These are phyloP conservation scores for Schizochytrium sp. DNA, from an alignment of 108 stramenopile genomes.

Conservation along the genomic window DNA sequence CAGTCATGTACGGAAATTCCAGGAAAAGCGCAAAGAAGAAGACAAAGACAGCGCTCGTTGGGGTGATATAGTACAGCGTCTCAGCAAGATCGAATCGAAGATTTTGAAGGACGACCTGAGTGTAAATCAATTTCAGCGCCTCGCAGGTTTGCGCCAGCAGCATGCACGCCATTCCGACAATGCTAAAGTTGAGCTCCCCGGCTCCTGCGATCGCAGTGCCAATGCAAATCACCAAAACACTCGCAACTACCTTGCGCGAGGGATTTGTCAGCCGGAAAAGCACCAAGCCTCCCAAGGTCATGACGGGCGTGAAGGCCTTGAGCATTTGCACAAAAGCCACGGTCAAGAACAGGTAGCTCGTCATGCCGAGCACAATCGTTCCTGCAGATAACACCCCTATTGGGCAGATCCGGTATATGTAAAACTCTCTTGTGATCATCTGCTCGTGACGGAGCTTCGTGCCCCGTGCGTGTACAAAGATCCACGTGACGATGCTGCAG, in stretches of 20 bases:
- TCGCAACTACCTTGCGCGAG: not conserved
- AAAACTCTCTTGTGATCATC: not conserved
- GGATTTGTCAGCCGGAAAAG: not conserved
- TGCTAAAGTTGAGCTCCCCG: slow-evolving; percentile 14
- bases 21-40: not conserved
- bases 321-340: slow-evolving; percentile 32
- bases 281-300: slow-evolving; percentile 14
- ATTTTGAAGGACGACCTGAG: not conserved
- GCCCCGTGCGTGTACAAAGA: not conserved
- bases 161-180: slow-evolving; percentile 6
- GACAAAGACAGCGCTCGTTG: slow-evolving; percentile 3
- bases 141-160: not conserved
- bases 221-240: slow-evolving; percentile 18
- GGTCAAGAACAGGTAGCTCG: slow-evolving; percentile 18
- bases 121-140: slow-evolving; percentile 7
- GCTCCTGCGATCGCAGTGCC: slow-evolving; percentile 13
- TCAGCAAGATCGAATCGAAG: not conserved
- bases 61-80: slow-evolving; percentile 2
- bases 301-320: slow-evolving; percentile 32
- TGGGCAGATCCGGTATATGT: not conserved
- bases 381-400: not conserved
- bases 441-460: not conserved
- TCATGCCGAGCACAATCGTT: slow-evolving; percentile 14
- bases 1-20: slow-evolving; percentile 13
- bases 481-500: not conserved